A percentile compares a stretch with the other conserved stretches of the same genome.
Evolutionary conservation across 225 moss, liverwort and hornwort species (phyloP).

Genomic region (Thuidium tamariscinum): DNA sequence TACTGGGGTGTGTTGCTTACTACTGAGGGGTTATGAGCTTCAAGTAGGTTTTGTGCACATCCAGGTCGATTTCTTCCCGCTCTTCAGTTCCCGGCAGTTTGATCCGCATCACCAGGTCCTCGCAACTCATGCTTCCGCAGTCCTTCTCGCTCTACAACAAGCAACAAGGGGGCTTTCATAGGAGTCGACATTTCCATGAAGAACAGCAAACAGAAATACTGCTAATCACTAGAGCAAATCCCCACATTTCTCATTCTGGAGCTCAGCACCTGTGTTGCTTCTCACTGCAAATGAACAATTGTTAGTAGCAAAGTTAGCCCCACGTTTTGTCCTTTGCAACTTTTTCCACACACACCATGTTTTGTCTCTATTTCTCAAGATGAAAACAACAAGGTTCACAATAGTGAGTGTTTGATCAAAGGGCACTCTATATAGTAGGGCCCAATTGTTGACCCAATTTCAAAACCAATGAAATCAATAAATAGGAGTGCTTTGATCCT

Average conservation of each 20-base stretch:
- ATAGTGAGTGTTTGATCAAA: neutral
- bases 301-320: too few relatives aligned
- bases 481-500: neutral
- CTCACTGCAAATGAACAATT: too few relatives aligned
- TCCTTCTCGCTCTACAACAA: constrained; percentile 45
- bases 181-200: neutral
- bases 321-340: too few relatives aligned
- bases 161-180: too few relatives aligned
- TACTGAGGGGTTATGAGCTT: constrained; percentile 31
- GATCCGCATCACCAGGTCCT: constrained; percentile 46
- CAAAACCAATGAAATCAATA: neutral
- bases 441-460: neutral
- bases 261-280: too few relatives aligned
- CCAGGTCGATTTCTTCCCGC: constrained; percentile 30
- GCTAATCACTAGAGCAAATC: too few relatives aligned
- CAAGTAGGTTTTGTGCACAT: constrained; percentile 44
- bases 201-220: neutral
- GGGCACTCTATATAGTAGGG: neutral
- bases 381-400: too few relatives aligned
- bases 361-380: too few relatives aligned
- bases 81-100: constrained; percentile 36
- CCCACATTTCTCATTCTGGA: too few relatives aligned
- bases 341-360: too few relatives aligned
- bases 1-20: constrained; percentile 2
- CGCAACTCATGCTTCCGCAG: constrained; percentile 42